phyloP scores from a whole-genome alignment of 192 early-diverging fungal genomes.

The Linnemannia exigua region DNA sequence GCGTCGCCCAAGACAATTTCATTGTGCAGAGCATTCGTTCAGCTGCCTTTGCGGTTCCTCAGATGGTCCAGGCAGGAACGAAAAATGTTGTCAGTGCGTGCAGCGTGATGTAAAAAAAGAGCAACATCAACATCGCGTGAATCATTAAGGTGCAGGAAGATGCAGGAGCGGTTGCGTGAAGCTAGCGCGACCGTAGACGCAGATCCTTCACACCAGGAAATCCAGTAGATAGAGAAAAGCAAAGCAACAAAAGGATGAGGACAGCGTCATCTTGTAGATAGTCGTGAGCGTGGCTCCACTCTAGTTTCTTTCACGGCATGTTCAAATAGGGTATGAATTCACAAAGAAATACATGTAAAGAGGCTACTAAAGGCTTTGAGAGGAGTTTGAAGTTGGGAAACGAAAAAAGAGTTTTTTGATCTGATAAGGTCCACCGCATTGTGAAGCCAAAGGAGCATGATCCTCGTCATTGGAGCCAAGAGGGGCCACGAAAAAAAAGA shows the following conservation, averaged over 20 bases:
- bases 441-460: not conserved
- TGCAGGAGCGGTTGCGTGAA: too few relatives aligned
- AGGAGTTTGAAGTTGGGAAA: not conserved
- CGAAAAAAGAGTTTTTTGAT: not conserved
- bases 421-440: not conserved
- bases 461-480: not conserved
- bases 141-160: not conserved
- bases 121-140: not conserved
- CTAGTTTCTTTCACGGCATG: not conserved
- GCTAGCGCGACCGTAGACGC: not conserved
- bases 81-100: slow-evolving; percentile 35
- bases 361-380: not conserved
- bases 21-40: slow-evolving; percentile 60
- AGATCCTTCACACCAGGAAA: not conserved
- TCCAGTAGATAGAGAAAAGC: too few relatives aligned
- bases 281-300: not conserved
- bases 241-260: too few relatives aligned
- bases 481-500: not conserved
- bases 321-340: not conserved
- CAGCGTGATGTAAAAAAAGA: slow-evolving; percentile 36
- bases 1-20: slow-evolving; percentile 61
- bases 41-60: slow-evolving; percentile 42
- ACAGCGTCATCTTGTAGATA: too few relatives aligned
- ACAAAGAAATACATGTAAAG: not conserved
- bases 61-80: slow-evolving; percentile 43